Evolutionary conservation across 768 basidiomycete genomes (phyloP), one percentile per base, ranked within the genome.

Genomic region (Leccinum ochraceum): DNA sequence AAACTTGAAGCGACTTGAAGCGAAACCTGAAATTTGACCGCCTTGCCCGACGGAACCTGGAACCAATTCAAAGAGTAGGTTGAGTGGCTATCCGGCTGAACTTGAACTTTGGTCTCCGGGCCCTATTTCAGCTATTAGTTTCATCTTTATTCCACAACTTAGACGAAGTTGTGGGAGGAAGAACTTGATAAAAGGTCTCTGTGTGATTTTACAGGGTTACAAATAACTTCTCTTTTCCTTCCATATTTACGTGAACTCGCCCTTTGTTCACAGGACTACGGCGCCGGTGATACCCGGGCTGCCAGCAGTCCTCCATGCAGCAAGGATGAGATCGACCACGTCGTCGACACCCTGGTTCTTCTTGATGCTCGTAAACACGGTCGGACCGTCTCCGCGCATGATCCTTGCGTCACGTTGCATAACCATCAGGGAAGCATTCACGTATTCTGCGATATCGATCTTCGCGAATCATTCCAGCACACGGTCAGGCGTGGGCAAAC

Each of bases 341-440:
- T 95, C 92, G 34, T 90, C 85, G 1, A 98, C 86, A 0, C 94
- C 94, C 59, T 83, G 86, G 30, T 79, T 80, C 60, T 92, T 80
- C 69, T 90, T 87, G 58, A 99, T 85, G 65, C 90, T 91, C 1
- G 90, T 83, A 74, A 99, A 98, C 20, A 98, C 68, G 0, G 96
- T 99, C 3, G 96, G 96, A 0, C 96, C 96, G 60, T 89, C 85
- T 37, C 95, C 96, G 28, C 96, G 85, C 95, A 99, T 98, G 62
- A 90, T 76, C 70, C 87, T 95, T 2, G 96, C 85, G 71, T 98
- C 96, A 22, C 95, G 84, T 57, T 86, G 87, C 96, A 99, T 99
- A 20, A 99, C 92, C 51, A 90, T 88, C 26, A 98, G 83, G 0
- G 95, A 97, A 0, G 96, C 96, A 30, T 88, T 88, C 58, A 99